Evolutionary conservation across 208 protist genomes (phyloP).

Genomic region (Trypanosomatidae sp.): DNA sequence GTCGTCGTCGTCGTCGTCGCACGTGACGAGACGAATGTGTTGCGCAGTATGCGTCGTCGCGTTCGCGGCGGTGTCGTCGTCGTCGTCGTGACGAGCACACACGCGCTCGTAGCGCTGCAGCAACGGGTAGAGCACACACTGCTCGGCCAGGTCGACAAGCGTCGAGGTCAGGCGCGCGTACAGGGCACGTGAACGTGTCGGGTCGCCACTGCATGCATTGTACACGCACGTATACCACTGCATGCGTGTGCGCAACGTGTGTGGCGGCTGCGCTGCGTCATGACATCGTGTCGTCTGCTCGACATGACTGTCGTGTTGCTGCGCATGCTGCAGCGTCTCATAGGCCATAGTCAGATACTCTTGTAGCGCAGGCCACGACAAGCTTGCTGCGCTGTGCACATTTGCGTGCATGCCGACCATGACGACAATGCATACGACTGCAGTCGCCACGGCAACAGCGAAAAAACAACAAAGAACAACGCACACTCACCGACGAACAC

Average conservation of each 20-base stretch:
- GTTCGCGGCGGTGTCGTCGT: too few relatives aligned
- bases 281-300: constrained; percentile 3
- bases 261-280: constrained; percentile 11
- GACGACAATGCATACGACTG: too few relatives aligned
- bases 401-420: too few relatives aligned
- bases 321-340: neutral
- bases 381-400: too few relatives aligned
- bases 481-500: too few relatives aligned
- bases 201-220: constrained; percentile 36
- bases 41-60: too few relatives aligned
- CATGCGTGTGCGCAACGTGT: constrained; percentile 50
- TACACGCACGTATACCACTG: constrained; percentile 63
- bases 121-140: constrained; percentile 39
- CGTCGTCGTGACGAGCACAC: constrained; percentile 4
- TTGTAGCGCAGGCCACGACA: too few relatives aligned
- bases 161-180: constrained; percentile 32
- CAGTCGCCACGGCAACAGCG: too few relatives aligned
- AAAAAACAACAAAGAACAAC: too few relatives aligned
- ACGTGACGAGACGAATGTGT: too few relatives aligned
- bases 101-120: constrained; percentile 19
- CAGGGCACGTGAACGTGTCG: constrained; percentile 30
- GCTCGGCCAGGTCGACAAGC: constrained; percentile 36
- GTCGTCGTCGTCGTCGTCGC: too few relatives aligned
- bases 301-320: neutral
- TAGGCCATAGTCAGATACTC: constrained; percentile 2